These are phyloP conservation scores for Ilex aquifolium DNA, from an alignment of 257 asterid genomes.

Conservation along the genomic window DNA sequence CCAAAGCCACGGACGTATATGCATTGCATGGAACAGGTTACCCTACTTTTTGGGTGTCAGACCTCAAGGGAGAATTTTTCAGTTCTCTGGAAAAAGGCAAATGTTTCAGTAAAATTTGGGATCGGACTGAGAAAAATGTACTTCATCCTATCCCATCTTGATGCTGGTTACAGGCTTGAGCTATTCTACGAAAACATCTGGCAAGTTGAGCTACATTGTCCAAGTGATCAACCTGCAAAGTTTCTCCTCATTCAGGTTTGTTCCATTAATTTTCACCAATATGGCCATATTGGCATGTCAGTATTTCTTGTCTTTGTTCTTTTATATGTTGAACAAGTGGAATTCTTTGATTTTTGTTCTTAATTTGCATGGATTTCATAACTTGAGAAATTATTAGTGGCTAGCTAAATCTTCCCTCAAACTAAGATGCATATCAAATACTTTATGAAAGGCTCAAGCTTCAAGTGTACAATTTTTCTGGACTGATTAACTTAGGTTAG, in stretches of 20 bases:
- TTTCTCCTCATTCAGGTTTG: conserved; percentile 71
- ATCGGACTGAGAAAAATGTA: conserved; percentile 50
- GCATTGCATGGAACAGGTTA: conserved; percentile 36
- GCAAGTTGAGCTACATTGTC: conserved; percentile 49
- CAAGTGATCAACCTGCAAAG: conserved; percentile 22
- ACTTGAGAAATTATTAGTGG: no score
- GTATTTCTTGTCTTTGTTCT: no score
- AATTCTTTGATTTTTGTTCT: no score
- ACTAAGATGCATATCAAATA: no score
- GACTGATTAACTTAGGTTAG: no score
- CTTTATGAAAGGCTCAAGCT: no score
- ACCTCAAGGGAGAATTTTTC: conserved; percentile 38
- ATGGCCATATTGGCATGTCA: no score
- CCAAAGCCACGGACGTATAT: conserved; percentile 17
- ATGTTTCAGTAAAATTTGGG: conserved; percentile 49
- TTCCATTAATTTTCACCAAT: neutral
- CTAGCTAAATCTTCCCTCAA: no score
- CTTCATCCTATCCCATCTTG: conserved; percentile 24
- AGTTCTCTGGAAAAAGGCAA: conserved; percentile 35
- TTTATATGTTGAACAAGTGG: no score
- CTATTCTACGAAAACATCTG: conserved; percentile 65
- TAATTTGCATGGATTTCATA: no score
- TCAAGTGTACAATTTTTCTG: no score
- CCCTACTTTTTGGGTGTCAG: conserved; percentile 63
- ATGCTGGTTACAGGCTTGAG: conserved; percentile 57